Conservation (phyloP, 2,329 filamentous ascomycete genomes). For the Coniella vitis region DNA sequence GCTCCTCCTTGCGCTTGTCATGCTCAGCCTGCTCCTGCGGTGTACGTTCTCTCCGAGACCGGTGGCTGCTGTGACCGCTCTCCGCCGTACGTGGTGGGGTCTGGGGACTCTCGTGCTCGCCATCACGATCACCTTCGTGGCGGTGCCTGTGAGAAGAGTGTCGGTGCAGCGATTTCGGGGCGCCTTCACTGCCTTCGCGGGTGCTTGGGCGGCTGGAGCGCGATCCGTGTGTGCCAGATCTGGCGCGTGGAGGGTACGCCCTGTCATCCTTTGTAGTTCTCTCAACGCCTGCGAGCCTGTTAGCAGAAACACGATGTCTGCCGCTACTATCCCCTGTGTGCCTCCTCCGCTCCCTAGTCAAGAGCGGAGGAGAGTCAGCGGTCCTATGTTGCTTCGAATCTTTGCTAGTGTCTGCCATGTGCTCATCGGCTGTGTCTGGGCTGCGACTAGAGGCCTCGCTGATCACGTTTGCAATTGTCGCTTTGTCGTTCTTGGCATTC, state of each 20-base stretch:
- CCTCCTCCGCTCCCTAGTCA: slow-evolving; percentile 11
- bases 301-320: slow-evolving; percentile 41
- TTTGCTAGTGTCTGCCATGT: slow-evolving; percentile 20
- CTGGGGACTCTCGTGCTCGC: slow-evolving; percentile 28
- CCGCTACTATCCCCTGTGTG: slow-evolving; percentile 12
- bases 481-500: slow-evolving; percentile 44
- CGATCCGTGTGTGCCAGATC: slow-evolving; percentile 23
- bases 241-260: slow-evolving; percentile 19
- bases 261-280: slow-evolving; percentile 29
- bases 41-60: slow-evolving; percentile 32
- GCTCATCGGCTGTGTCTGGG: slow-evolving; percentile 22
- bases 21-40: slow-evolving; percentile 44
- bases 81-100: slow-evolving; percentile 39
- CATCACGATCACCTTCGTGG: slow-evolving; percentile 30
- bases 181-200: slow-evolving; percentile 25
- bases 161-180: slow-evolving; percentile 25
- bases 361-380: slow-evolving; percentile 10
- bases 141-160: slow-evolving; percentile 28
- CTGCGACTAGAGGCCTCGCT: slow-evolving; percentile 45
- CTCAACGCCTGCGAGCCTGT: slow-evolving; percentile 49
- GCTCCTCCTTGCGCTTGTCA: slow-evolving; percentile 43
- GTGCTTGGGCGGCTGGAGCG: slow-evolving; percentile 20
- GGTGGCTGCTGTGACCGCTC: slow-evolving; percentile 31
- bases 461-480: slow-evolving; percentile 46
- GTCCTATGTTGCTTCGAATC: slow-evolving; percentile 20